Evolutionary conservation across 2,329 filamentous ascomycete genomes (phyloP).

Genomic region (Davidsoniella virescens): DNA sequence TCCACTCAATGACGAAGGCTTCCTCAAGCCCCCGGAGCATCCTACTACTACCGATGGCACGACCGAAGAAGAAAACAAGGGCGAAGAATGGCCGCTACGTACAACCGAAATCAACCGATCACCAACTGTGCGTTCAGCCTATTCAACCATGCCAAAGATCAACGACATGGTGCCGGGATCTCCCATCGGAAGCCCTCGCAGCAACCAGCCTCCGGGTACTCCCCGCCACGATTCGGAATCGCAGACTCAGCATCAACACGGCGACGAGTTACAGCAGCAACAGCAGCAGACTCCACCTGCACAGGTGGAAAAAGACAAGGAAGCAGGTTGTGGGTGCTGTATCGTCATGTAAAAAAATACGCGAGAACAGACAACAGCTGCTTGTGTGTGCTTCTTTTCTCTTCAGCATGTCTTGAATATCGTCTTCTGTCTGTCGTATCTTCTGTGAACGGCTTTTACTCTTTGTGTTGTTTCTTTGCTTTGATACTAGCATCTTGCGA

Average conservation of each 20-base stretch:
- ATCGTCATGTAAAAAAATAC: conserved; percentile 27
- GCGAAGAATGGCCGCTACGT: conserved; percentile 44
- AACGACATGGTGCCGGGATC: conserved; percentile 21
- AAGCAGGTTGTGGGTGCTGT: conserved; percentile 33
- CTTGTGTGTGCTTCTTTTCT: conserved; percentile 5
- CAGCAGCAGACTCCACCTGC: conserved; percentile 1
- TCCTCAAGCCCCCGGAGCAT: conserved; percentile 28
- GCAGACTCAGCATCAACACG: background rate
- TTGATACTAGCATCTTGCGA: conserved; percentile 4
- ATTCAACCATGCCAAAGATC: conserved; percentile 49
- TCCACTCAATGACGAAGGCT: conserved; percentile 54
- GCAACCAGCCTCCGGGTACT: background rate
- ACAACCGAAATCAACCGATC: conserved; percentile 24
- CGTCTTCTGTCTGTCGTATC: background rate
- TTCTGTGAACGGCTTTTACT: conserved; percentile 1
- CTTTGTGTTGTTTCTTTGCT: background rate
- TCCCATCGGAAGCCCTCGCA: conserved; percentile 21
- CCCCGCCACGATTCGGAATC: conserved; percentile 16
- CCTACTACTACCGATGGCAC: background rate
- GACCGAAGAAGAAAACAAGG: conserved; percentile 16
- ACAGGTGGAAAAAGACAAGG: conserved; percentile 22
- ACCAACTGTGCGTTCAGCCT: conserved; percentile 31
- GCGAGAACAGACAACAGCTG: background rate
- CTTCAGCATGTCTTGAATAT: conserved; percentile 1
- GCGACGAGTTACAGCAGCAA: background rate